A percentile compares a stretch with the other conserved stretches of the same genome.
phyloP scores from a whole-genome alignment of 2,329 filamentous ascomycete genomes.

The Epichloe typhina region DNA sequence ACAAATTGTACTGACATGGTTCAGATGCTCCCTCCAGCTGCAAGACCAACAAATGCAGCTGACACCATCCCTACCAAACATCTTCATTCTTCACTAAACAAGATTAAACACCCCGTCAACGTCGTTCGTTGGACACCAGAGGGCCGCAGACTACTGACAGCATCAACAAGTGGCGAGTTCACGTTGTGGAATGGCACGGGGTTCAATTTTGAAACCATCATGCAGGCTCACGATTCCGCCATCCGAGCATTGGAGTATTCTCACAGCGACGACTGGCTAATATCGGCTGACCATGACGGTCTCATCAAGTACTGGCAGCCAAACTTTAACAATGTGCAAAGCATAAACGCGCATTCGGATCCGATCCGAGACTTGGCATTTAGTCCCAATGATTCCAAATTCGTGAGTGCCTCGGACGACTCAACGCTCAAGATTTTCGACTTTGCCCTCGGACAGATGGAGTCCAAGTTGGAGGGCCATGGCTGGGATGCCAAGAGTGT shows the following conservation, averaged over 20 bases:
- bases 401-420: slow-evolving; percentile 91
- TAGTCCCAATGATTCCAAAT: slow-evolving; percentile 87
- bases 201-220: slow-evolving; percentile 99
- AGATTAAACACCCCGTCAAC: slow-evolving; percentile 94
- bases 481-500: slow-evolving; percentile 96
- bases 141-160: slow-evolving; percentile 79
- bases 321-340: slow-evolving; percentile 98
- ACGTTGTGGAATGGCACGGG: slow-evolving; percentile 97
- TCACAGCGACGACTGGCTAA: slow-evolving; percentile 90
- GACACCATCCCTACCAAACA: slow-evolving; percentile 91
- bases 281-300: slow-evolving; percentile 90
- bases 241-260: slow-evolving; percentile 79
- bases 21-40: slow-evolving; percentile 77
- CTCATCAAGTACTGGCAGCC: slow-evolving; percentile 98
- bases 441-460: slow-evolving; percentile 74
- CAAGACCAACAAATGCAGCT: slow-evolving; percentile 58
- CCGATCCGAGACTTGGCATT: slow-evolving; percentile 87
- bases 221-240: slow-evolving; percentile 88
- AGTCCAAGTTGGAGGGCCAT: slow-evolving; percentile 79
- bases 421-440: slow-evolving; percentile 91
- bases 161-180: slow-evolving; percentile 93
- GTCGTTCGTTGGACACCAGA: slow-evolving; percentile 97
- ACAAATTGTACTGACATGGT: slow-evolving; percentile 8
- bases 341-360: slow-evolving; percentile 80
- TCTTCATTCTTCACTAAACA: slow-evolving; percentile 95